phyloP scores from a whole-genome alignment of 2,329 filamentous ascomycete species.

The Colletotrichum viniferum region DNA sequence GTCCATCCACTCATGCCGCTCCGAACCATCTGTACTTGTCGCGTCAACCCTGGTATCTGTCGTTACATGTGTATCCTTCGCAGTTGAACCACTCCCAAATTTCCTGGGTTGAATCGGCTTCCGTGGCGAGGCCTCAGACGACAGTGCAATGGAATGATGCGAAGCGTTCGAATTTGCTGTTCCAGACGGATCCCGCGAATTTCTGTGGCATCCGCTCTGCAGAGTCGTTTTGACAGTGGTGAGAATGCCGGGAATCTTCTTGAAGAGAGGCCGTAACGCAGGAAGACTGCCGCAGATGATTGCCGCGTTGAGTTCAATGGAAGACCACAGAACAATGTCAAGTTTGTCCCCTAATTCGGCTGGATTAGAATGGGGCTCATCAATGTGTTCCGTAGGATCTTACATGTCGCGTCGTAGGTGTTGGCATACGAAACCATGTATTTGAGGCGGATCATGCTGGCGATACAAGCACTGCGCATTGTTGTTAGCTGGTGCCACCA shows the following conservation, averaged over 20 bases:
- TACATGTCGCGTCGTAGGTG: slow-evolving; percentile 9
- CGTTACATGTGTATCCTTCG: not conserved
- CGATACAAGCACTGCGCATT: slow-evolving; percentile 16
- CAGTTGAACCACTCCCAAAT: not conserved
- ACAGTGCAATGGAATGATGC: not conserved
- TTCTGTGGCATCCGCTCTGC: not conserved
- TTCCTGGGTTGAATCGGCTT: not conserved
- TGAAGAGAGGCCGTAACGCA: slow-evolving; percentile 40
- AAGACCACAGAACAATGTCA: slow-evolving; percentile 34
- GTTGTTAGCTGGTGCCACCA: not conserved
- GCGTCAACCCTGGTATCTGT: not conserved
- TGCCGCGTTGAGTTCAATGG: slow-evolving; percentile 35
- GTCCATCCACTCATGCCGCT: slow-evolving; percentile 46
- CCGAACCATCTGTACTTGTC: not conserved
- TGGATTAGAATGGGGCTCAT: not conserved
- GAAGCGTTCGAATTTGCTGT: not conserved
- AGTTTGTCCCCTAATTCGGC: slow-evolving; percentile 23
- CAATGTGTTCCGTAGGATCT: not conserved
- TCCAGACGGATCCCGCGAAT: not conserved
- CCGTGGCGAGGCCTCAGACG: not conserved
- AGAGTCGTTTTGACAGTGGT: not conserved
- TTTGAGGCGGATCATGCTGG: slow-evolving; percentile 21
- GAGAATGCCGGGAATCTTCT: not conserved
- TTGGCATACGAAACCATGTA: slow-evolving; percentile 18
- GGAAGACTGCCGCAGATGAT: slow-evolving; percentile 48